Percentiles rank a stretch among this genome's conserved stretches.
Conservation (phyloP, 805 yeast genomes). For the Scheffersomyces amazonensis region DNA sequence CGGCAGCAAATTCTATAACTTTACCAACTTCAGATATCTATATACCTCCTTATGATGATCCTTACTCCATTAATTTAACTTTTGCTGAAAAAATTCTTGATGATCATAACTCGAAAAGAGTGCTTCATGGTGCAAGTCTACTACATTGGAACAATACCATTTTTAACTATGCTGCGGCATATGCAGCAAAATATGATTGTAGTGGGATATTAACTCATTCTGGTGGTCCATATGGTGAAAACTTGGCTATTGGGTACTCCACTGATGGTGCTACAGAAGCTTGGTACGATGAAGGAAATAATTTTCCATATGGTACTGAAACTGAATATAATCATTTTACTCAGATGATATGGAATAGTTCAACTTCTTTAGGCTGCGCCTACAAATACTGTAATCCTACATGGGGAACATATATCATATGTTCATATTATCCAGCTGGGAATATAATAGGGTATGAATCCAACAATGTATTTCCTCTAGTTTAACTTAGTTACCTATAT, state of each 20-base stretch:
- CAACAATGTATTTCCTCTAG: conserved; percentile 23
- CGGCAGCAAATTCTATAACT: no score
- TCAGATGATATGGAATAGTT: conserved; percentile 34
- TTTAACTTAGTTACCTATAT: conserved; percentile 1
- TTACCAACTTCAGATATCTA: no score
- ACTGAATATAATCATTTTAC: conserved; percentile 35
- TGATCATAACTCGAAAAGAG: conserved; percentile 28
- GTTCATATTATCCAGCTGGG: conserved; percentile 34
- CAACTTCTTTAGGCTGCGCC: conserved; percentile 34
- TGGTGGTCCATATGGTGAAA: conserved; percentile 37
- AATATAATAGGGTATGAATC: conserved; percentile 23
- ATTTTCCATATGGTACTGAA: conserved; percentile 25
- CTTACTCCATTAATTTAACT: conserved; percentile 7
- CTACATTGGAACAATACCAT: conserved; percentile 30
- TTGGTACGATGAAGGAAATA: conserved; percentile 37
- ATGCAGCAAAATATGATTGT: conserved; percentile 32
- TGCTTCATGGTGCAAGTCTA: conserved; percentile 25
- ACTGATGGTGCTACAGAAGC: conserved; percentile 33
- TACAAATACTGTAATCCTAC: conserved; percentile 24
- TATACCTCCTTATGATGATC: conserved; percentile 7
- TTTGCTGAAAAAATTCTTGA: conserved; percentile 20
- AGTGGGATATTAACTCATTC: conserved; percentile 33
- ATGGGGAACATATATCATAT: conserved; percentile 36
- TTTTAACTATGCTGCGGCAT: conserved; percentile 27
- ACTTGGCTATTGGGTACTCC: conserved; percentile 36